Evolutionary conservation across 345 rosid species (phyloP).

Genomic region (Rhodamnia argentea): DNA sequence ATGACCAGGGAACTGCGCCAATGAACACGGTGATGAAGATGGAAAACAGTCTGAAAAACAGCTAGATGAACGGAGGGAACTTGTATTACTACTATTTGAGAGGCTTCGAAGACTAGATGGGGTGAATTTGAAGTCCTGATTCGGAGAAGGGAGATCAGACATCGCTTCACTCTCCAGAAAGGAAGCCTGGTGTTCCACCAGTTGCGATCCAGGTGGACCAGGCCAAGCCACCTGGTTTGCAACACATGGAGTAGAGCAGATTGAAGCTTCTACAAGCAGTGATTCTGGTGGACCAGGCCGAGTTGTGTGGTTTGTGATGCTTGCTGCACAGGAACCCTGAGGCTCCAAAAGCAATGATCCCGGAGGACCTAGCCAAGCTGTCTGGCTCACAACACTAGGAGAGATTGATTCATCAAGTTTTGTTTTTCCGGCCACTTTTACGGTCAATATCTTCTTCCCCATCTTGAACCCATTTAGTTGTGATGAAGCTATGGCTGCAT

Average conservation of each 20-base stretch:
- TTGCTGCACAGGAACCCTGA: not conserved
- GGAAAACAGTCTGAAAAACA: not conserved
- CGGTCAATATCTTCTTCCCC: constrained; percentile 8
- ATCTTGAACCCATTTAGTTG: constrained; percentile 11
- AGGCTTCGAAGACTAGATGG: not conserved
- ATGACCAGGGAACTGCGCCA: not conserved
- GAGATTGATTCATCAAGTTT: not conserved
- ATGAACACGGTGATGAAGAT: not conserved
- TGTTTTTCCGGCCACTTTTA: not conserved
- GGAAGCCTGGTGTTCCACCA: not conserved
- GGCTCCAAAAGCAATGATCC: not conserved
- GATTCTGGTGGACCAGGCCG: not conserved
- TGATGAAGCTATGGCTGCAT: constrained; percentile 5
- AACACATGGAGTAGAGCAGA: not conserved
- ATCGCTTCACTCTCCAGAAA: not conserved
- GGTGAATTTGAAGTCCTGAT: not conserved
- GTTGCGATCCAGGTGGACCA: constrained; percentile 1
- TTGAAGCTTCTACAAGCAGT: not conserved
- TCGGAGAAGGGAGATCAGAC: not conserved
- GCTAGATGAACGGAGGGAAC: not conserved
- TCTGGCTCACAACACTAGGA: not conserved
- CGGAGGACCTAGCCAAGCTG: not conserved
- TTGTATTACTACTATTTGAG: not conserved
- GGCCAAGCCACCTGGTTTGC: not conserved
- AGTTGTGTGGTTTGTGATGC: not conserved